A percentile compares a stretch with the other conserved stretches of the same genome.
Evolutionary conservation across 2,329 filamentous ascomycete species (phyloP).

Genomic region (Fusarium camptoceras): DNA sequence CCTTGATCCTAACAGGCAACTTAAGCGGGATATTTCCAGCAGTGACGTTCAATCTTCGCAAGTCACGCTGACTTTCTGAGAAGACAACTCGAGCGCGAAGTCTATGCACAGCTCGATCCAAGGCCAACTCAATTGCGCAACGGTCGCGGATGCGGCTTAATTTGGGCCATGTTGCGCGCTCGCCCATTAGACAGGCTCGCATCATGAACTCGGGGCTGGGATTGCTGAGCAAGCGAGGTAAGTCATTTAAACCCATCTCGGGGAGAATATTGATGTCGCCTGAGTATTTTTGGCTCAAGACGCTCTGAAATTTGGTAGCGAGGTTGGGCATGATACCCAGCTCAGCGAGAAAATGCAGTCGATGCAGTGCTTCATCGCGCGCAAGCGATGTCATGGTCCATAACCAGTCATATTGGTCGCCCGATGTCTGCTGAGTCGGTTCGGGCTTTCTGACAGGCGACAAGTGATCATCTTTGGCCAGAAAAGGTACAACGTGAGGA

Average conservation of each 20-base stretch:
- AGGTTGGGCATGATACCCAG: conserved; percentile 83
- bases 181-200: conserved; percentile 79
- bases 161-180: conserved; percentile 92
- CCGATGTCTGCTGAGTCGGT: conserved; percentile 37
- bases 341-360: conserved; percentile 83
- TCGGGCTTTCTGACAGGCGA: conserved; percentile 52
- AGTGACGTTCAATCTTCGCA: conserved; percentile 59
- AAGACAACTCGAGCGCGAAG: conserved; percentile 77
- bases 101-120: conserved; percentile 79
- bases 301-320: conserved; percentile 80
- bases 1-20: conserved; percentile 28
- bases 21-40: conserved; percentile 47
- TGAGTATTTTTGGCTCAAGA: conserved; percentile 90
- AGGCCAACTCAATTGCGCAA: conserved; percentile 86
- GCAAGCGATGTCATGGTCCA: conserved; percentile 77
- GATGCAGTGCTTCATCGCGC: conserved; percentile 82
- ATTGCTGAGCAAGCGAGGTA: conserved; percentile 83
- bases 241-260: conserved; percentile 77
- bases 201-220: conserved; percentile 89
- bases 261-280: conserved; percentile 96
- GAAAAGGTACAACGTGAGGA: conserved; percentile 89
- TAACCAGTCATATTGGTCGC: conserved; percentile 68
- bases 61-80: conserved; percentile 71
- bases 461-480: conserved; percentile 77
- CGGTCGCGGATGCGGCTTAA: conserved; percentile 86